Conservation (phyloP, 2,329 filamentous ascomycete genomes). For the Cytospora chrysosperma region DNA sequence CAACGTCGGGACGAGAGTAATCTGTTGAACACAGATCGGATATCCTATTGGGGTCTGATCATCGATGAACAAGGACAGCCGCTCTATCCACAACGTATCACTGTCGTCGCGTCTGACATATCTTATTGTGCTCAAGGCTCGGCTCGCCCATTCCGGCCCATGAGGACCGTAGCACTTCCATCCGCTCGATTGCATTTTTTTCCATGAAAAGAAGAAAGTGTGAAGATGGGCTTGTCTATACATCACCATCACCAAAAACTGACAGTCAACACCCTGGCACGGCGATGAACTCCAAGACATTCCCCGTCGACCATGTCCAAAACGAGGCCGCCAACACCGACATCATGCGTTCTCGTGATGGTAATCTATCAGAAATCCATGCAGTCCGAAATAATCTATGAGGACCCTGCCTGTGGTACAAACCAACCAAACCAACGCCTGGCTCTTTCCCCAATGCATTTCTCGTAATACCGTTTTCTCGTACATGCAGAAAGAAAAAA, state of each 20-base stretch:
- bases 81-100: not conserved
- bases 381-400: not conserved
- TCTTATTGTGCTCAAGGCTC: conserved; percentile 15
- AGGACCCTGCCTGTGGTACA: conserved; percentile 4
- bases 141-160: conserved; percentile 9
- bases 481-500: not conserved
- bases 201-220: not conserved
- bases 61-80: not conserved
- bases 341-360: conserved; percentile 1
- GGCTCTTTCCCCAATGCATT: conserved; percentile 10
- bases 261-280: not conserved
- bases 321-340: conserved; percentile 9
- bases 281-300: not conserved
- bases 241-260: not conserved
- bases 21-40: not conserved
- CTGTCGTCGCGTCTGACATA: conserved; percentile 13
- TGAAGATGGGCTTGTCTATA: not conserved
- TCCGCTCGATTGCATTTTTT: not conserved
- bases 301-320: not conserved
- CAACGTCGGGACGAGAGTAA: not conserved
- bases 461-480: conserved; percentile 6
- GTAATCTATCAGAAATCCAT: not conserved
- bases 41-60: not conserved
- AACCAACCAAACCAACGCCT: conserved; percentile 9
- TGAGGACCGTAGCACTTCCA: not conserved